Conservation (phyloP, 352 stramenopile species). For the Phytophthora citrophthora region DNA sequence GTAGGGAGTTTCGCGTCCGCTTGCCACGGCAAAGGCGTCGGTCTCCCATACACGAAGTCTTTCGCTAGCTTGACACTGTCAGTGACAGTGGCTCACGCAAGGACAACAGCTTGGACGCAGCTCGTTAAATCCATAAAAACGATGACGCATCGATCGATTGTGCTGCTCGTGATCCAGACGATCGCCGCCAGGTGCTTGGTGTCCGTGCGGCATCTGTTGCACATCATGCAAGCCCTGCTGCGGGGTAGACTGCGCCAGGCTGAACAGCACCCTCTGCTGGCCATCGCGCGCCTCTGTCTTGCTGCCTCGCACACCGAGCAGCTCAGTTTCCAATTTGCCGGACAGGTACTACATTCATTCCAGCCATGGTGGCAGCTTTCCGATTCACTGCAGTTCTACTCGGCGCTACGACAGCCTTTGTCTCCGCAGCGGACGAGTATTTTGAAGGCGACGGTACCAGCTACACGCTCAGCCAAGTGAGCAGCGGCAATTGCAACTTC, state of each 20-base stretch:
- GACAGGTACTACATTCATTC: slow-evolving; percentile 2
- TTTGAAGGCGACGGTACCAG: slow-evolving; percentile 52
- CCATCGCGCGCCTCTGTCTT: slow-evolving; percentile 2
- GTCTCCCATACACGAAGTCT: too few relatives aligned
- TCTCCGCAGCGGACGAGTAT: slow-evolving; percentile 30
- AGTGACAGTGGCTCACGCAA: background rate
- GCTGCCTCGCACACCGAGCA: slow-evolving; percentile 6
- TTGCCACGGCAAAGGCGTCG: slow-evolving; percentile 21
- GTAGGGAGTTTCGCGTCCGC: slow-evolving; percentile 10
- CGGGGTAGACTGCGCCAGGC: background rate
- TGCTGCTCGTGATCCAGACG: slow-evolving; percentile 27
- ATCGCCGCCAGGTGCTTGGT: slow-evolving; percentile 13
- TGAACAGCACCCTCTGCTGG: background rate
- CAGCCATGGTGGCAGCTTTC: slow-evolving; percentile 22
- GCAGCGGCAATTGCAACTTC: slow-evolving; percentile 59
- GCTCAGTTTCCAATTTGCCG: slow-evolving; percentile 34
- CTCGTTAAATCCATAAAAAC: slow-evolving; percentile 17
- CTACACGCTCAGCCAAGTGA: slow-evolving; percentile 45
- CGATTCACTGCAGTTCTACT: slow-evolving; percentile 17
- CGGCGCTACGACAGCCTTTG: slow-evolving; percentile 3
- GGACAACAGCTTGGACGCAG: slow-evolving; percentile 5
- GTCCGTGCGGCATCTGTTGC: slow-evolving; percentile 23
- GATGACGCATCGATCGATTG: slow-evolving; percentile 27
- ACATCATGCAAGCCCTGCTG: slow-evolving; percentile 18
- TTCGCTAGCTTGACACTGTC: too few relatives aligned